These are phyloP conservation scores for Garcia nutans DNA, from an alignment of 345 rosid species.

Conservation along the genomic window DNA sequence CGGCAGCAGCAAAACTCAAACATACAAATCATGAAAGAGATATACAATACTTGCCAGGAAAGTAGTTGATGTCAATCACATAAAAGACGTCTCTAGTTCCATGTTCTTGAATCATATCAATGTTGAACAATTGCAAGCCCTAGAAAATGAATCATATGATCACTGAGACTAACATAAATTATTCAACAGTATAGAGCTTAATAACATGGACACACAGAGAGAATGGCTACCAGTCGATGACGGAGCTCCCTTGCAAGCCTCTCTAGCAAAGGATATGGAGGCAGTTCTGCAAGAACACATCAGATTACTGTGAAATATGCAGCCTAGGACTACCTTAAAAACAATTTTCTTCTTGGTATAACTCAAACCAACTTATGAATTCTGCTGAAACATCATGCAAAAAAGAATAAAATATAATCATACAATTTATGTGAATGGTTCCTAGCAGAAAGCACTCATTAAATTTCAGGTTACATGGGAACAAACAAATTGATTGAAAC, in stretches of 20 bases:
- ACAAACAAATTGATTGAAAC: neutral
- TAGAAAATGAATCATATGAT: slow-evolving; percentile 20
- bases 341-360: neutral
- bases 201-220: neutral
- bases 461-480: neutral
- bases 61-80: slow-evolving; percentile 92
- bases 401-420: neutral
- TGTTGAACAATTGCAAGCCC: slow-evolving; percentile 84
- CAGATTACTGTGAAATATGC: slow-evolving; percentile 14
- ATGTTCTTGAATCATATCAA: slow-evolving; percentile 83
- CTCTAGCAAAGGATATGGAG: slow-evolving; percentile 78
- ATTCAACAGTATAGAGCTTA: slow-evolving; percentile 10
- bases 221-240: slow-evolving; percentile 49
- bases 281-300: slow-evolving; percentile 61
- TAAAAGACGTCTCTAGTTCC: slow-evolving; percentile 68
- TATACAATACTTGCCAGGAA: slow-evolving; percentile 62
- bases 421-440: too few species aligned
- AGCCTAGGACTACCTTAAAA: neutral
- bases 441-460: neutral
- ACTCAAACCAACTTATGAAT: neutral
- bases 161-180: neutral
- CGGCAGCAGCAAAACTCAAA: neutral
- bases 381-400: neutral
- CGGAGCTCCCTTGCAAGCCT: slow-evolving; percentile 75
- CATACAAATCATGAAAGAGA: neutral